These are phyloP conservation scores for Clitopilus hobsonii DNA, from an alignment of 768 basidiomycete species.

Conservation along the genomic window DNA sequence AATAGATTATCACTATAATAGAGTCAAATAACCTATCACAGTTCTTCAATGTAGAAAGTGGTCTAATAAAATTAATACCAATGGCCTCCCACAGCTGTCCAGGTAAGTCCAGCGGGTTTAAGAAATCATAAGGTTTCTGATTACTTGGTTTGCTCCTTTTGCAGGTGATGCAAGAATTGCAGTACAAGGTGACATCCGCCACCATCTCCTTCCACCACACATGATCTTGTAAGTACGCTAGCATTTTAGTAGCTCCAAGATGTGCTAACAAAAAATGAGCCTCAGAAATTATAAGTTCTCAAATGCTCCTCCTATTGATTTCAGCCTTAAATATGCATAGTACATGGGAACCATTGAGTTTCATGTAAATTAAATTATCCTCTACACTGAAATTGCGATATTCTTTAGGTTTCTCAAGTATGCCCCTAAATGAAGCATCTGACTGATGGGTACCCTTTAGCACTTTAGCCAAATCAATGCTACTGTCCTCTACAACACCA, in stretches of 20 bases:
- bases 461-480: too few species aligned
- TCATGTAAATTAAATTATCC: constrained; percentile 12
- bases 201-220: constrained; percentile 19
- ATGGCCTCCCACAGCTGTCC: constrained; percentile 19
- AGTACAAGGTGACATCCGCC: constrained; percentile 16
- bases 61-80: constrained; percentile 24
- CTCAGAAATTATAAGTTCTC: constrained; percentile 24
- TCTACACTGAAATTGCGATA: constrained; percentile 14
- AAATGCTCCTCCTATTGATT: constrained; percentile 5
- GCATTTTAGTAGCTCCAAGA: constrained; percentile 24
- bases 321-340: constrained; percentile 15
- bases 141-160: constrained; percentile 9
- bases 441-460: too few species aligned
- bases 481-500: too few species aligned
- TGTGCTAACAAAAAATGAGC: constrained; percentile 20
- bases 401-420: constrained; percentile 10
- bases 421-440: too few species aligned
- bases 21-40: constrained; percentile 14
- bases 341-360: neutral
- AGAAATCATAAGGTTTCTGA: constrained; percentile 9
- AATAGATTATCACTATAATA: constrained; percentile 14
- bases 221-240: constrained; percentile 19
- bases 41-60: constrained; percentile 1
- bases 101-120: constrained; percentile 16
- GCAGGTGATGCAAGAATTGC: constrained; percentile 19